A percentile compares a stretch with the other conserved stretches of the same genome.
Evolutionary conservation across 2,329 filamentous ascomycete species (phyloP).

Genomic region (Colletotrichum ledebouriae): DNA sequence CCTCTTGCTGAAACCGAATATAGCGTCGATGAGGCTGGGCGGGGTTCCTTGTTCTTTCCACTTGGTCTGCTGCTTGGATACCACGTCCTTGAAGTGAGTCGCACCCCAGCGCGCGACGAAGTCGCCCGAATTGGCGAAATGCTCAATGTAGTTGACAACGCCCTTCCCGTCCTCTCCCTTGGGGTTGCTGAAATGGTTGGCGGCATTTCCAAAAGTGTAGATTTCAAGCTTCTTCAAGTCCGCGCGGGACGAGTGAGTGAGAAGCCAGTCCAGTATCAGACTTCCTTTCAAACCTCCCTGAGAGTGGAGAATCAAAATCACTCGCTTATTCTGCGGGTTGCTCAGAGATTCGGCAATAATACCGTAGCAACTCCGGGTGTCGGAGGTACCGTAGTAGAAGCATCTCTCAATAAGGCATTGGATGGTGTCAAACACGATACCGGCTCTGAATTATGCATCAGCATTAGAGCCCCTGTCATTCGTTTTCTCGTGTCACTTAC

Average conservation of each 20-base stretch:
- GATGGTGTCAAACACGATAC: conserved; percentile 79
- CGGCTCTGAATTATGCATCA: neutral
- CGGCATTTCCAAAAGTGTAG: conserved; percentile 82
- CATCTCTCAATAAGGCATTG: conserved; percentile 84
- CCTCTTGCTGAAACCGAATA: neutral
- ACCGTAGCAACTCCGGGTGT: conserved; percentile 73
- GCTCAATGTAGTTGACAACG: conserved; percentile 80
- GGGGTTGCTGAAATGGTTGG: conserved; percentile 87
- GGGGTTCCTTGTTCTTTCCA: neutral
- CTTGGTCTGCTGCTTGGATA: neutral
- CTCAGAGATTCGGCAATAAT: conserved; percentile 74
- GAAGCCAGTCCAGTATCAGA: conserved; percentile 80
- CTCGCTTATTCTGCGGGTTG: conserved; percentile 52
- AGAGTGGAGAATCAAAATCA: conserved; percentile 81
- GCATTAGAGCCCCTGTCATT: fast-evolving
- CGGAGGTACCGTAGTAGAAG: conserved; percentile 77
- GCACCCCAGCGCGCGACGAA: conserved; percentile 83
- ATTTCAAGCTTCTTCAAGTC: conserved; percentile 78
- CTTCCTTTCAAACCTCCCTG: conserved; percentile 83
- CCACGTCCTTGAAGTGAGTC: conserved; percentile 67
- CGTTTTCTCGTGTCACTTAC: neutral
- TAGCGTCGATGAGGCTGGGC: neutral
- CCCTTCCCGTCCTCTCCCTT: conserved; percentile 49
- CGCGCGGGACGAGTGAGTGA: conserved; percentile 77
- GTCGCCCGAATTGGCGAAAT: conserved; percentile 83